Evolutionary conservation across 2,329 filamentous ascomycete genomes (phyloP), one percentile per base, ranked within the genome.

Genomic region (Kalmusia sp.): DNA sequence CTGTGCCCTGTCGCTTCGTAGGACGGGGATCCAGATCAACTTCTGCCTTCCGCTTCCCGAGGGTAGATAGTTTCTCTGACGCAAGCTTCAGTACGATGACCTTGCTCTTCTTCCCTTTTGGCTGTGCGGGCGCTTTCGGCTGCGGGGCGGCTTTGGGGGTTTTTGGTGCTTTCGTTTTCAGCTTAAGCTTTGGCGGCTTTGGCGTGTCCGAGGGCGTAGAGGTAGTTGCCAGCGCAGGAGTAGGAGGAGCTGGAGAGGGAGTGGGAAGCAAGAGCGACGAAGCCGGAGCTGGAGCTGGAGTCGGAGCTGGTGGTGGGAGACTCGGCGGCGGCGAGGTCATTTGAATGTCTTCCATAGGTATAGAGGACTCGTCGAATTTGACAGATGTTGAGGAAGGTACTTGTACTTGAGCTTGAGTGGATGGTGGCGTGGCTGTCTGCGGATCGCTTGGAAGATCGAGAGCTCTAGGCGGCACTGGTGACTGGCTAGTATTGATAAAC

Each of bases 1-100:
- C 68, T 2, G 61, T 49, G 46, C 68, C 68, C 48, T 67, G 68
- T 22, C 68, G 53, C 54, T 72, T 72, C 11, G 52, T 49, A 3
- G 68, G 63, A 8, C 64, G 39, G n/a, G 64, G 59, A 3, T 63
- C 62, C 7, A 63, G 56, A 4, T 52, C 58, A 6, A 34, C 19
- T 47, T 52, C 49, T 59, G 47, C 54, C 65, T 72, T 61, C 9
- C 58, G 47, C 27, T 69, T 64, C 47, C 35, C 35, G 8, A 55
- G 39, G 62, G 54, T 5, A 52, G 45, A 30, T 38, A 61, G 35
- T 17, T 52, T 50, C 4, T 31, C 39, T 11, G 67, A 52, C 3
- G 63, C 31, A 25, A 70, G 51, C 2, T 50, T 57, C 4, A 71
- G 55, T 21, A 64, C 68, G 41, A 70, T 64, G 6, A 66, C 59